These are phyloP conservation scores for Suillus placidus DNA, from an alignment of 768 basidiomycete genomes.

Conservation along the genomic window DNA sequence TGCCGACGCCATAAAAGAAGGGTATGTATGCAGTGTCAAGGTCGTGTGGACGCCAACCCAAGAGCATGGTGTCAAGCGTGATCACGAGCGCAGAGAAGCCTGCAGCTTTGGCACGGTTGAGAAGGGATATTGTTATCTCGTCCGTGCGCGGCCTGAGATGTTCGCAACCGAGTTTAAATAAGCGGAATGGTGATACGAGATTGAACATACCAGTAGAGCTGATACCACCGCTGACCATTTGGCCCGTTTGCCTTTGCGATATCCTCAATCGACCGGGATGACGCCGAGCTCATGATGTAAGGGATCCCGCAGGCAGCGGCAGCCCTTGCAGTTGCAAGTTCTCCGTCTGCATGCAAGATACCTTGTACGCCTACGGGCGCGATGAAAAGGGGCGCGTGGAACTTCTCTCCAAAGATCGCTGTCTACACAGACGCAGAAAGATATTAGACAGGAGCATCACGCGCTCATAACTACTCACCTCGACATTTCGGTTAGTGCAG, in stretches of 20 bases:
- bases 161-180: not conserved
- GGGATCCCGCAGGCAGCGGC: conserved; percentile 65
- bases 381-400: conserved; percentile 63
- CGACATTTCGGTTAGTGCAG: conserved; percentile 56
- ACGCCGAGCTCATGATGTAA: conserved; percentile 76
- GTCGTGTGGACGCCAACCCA: conserved; percentile 82
- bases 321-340: conserved; percentile 69
- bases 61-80: conserved; percentile 71
- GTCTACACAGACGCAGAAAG: conserved; percentile 44
- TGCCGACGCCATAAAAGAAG: conserved; percentile 64
- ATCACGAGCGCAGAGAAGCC: conserved; percentile 76
- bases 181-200: not conserved
- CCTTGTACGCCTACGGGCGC: conserved; percentile 82
- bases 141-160: conserved; percentile 57
- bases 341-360: conserved; percentile 70
- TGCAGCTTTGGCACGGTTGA: conserved; percentile 63
- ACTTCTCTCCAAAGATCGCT: conserved; percentile 68
- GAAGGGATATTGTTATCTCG: conserved; percentile 64
- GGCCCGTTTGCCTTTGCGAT: conserved; percentile 72
- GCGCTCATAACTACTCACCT: conserved; percentile 43
- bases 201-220: conserved; percentile 69
- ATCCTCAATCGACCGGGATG: conserved; percentile 71
- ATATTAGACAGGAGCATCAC: not conserved
- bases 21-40: conserved; percentile 66
- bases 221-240: conserved; percentile 73